Evolutionary conservation across 2,329 filamentous ascomycete species (phyloP).

Genomic region (Orbilia quercus): DNA sequence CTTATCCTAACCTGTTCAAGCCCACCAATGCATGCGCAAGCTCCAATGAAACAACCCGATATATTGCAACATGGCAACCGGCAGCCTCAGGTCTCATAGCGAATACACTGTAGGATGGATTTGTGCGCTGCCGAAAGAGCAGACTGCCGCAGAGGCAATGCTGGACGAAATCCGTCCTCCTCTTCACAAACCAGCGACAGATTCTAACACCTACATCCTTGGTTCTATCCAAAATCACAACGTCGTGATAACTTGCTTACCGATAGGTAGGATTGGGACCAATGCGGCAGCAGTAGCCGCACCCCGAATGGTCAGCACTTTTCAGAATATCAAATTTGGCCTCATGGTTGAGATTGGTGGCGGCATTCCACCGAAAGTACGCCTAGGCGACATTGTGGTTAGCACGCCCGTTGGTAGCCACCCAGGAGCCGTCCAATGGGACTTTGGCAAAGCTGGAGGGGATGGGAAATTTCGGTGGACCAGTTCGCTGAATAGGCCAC

Average conservation of each 20-base stretch:
- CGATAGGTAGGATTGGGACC: no score
- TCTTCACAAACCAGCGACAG: slow-evolving; percentile 2
- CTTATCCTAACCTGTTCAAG: no score
- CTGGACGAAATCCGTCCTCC: not conserved
- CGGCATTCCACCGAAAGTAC: slow-evolving; percentile 17
- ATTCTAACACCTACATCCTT: not conserved
- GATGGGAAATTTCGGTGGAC: slow-evolving; percentile 4
- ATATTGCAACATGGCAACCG: no score
- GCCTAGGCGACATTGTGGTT: slow-evolving; percentile 16
- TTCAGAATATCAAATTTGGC: slow-evolving; percentile 9
- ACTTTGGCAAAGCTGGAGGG: slow-evolving; percentile 11
- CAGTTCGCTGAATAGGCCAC: not conserved
- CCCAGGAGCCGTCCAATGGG: slow-evolving; percentile 6
- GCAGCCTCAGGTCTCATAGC: slow-evolving; percentile 1
- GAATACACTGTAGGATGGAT: slow-evolving; percentile 17
- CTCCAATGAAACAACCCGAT: no score
- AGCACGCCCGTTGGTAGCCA: not conserved
- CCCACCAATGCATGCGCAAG: no score
- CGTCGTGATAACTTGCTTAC: not conserved
- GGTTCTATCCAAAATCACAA: slow-evolving; percentile 4
- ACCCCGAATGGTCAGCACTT: not conserved
- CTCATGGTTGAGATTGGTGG: slow-evolving; percentile 25
- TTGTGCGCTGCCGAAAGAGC: slow-evolving; percentile 6
- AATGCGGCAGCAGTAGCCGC: no score
- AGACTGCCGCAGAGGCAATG: slow-evolving; percentile 2